Conservation (phyloP, 2,329 filamentous ascomycete genomes). For the Ophiostoma ulmi region DNA sequence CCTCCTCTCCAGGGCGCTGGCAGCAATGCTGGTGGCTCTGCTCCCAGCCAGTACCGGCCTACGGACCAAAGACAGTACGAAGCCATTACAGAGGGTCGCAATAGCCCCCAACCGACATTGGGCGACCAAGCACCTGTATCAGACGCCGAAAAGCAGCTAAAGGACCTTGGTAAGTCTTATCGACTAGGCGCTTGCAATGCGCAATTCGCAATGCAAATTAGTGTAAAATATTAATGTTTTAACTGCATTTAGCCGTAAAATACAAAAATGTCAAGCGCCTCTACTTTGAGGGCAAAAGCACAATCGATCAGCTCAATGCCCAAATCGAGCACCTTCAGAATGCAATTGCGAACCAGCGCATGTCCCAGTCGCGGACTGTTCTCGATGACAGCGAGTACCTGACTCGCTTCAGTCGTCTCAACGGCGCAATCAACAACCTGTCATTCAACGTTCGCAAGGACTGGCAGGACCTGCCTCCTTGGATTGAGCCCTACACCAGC, state of each 20-base stretch:
- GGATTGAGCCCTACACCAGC: constrained; percentile 76
- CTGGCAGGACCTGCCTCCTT: constrained; percentile 75
- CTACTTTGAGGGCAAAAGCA: constrained; percentile 91
- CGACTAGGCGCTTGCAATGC: background rate
- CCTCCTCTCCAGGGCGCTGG: constrained; percentile 33
- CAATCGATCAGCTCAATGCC: constrained; percentile 79
- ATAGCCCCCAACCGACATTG: constrained; percentile 51
- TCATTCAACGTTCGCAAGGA: constrained; percentile 95
- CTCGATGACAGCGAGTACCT: constrained; percentile 93
- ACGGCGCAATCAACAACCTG: constrained; percentile 89
- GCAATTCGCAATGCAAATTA: too few species aligned
- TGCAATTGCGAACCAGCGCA: constrained; percentile 90
- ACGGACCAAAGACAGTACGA: constrained; percentile 42
- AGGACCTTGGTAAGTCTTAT: constrained; percentile 49
- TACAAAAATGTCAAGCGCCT: constrained; percentile 98
- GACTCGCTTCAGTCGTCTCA: constrained; percentile 81
- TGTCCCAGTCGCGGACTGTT: constrained; percentile 88
- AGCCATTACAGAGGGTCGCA: constrained; percentile 47
- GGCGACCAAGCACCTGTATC: constrained; percentile 36
- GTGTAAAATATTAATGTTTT: background rate
- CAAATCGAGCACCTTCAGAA: constrained; percentile 96
- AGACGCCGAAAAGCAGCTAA: constrained; percentile 52
- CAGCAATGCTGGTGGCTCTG: constrained; percentile 34
- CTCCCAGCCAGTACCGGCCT: constrained; percentile 34
- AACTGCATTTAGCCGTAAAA: constrained; percentile 53